phyloP scores from a whole-genome alignment of 176 grass and related monocot species.

The Oryza meridionalis region DNA sequence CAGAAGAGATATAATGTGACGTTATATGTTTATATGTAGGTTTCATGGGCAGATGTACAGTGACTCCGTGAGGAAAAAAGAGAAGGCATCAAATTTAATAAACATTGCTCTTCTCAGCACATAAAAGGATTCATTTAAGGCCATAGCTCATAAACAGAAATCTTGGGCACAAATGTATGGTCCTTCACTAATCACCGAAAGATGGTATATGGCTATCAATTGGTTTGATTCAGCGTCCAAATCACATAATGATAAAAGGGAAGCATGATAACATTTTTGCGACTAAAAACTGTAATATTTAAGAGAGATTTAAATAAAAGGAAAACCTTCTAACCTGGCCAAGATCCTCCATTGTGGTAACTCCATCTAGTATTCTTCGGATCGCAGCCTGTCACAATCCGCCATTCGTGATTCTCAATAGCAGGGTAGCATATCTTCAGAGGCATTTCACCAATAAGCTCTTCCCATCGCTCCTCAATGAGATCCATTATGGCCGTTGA shows the following conservation, averaged over 20 bases:
- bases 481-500: constrained; percentile 78
- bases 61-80: not conserved
- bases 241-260: constrained; percentile 3
- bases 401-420: constrained; percentile 78
- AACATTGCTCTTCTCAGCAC: not conserved
- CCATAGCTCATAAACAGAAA: not conserved
- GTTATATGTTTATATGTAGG: not conserved
- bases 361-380: constrained; percentile 72
- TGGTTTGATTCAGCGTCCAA: not conserved
- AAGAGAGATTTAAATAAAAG: constrained; percentile 24
- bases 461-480: constrained; percentile 83
- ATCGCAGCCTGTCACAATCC: constrained; percentile 67
- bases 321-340: constrained; percentile 64
- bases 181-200: not conserved
- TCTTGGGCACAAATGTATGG: not conserved
- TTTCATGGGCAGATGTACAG: not conserved
- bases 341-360: constrained; percentile 77
- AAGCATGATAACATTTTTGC: not conserved
- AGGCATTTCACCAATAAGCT: constrained; percentile 80
- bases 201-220: not conserved
- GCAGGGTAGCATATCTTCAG: constrained; percentile 76
- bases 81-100: not conserved
- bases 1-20: not conserved
- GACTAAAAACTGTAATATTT: not conserved
- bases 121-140: not conserved